Conservation (phyloP, 345 rosid species). For the Eucalyptus globulus region DNA sequence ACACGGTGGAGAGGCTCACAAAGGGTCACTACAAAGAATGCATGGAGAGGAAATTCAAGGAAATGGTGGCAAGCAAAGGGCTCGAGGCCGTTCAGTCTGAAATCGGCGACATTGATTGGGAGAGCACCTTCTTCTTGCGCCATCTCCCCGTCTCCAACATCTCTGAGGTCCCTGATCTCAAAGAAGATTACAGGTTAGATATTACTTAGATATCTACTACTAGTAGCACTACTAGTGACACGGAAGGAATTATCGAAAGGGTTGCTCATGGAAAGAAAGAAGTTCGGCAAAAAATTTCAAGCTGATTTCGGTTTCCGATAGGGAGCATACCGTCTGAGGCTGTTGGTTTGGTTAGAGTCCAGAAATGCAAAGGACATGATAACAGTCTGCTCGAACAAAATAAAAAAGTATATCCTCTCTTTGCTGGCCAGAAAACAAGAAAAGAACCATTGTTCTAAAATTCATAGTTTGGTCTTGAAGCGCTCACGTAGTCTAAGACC, state of each 20-base stretch:
- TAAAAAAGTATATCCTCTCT: not conserved
- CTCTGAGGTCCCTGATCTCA: slow-evolving; percentile 62
- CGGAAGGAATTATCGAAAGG: not conserved
- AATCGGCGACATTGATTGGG: slow-evolving; percentile 85
- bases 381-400: not conserved
- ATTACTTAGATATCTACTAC: not conserved
- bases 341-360: not conserved
- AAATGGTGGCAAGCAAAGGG: slow-evolving; percentile 44
- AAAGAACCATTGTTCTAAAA: not conserved
- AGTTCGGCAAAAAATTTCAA: not conserved
- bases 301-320: not conserved
- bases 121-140: slow-evolving; percentile 58
- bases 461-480: not conserved
- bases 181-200: not conserved
- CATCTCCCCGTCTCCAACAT: slow-evolving; percentile 71
- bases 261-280: not conserved
- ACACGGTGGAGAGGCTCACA: slow-evolving; percentile 62
- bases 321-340: not conserved
- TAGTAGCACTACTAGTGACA: not conserved
- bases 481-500: not conserved
- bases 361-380: not conserved
- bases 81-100: slow-evolving; percentile 41
- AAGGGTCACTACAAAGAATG: slow-evolving; percentile 69
- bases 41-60: slow-evolving; percentile 73
- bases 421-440: not conserved